Conservation (phyloP, 2,329 filamentous ascomycete genomes). For the Apiospora arundinis region DNA sequence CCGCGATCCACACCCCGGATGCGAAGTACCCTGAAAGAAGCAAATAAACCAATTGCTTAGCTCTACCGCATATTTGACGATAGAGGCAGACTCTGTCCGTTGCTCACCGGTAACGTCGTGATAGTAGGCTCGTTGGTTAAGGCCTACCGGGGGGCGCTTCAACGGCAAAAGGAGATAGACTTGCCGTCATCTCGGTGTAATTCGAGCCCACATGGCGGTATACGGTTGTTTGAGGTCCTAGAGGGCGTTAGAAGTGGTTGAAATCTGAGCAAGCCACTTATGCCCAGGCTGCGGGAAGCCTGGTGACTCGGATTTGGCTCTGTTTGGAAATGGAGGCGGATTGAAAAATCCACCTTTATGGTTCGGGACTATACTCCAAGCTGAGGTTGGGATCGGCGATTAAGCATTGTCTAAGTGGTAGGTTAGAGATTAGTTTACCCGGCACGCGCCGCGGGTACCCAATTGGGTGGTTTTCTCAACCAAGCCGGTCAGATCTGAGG, state of each 20-base stretch:
- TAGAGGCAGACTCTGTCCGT: too few relatives aligned
- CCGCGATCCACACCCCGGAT: background rate
- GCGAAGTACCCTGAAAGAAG: background rate
- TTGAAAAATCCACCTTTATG: background rate
- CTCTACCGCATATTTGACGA: background rate
- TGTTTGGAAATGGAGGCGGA: background rate
- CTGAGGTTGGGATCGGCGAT: conserved; percentile 13
- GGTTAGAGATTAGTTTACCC: conserved; percentile 2
- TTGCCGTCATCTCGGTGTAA: background rate
- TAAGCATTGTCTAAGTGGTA: background rate
- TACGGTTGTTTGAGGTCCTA: background rate
- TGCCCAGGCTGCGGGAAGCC: background rate
- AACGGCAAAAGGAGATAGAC: background rate
- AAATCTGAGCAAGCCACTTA: background rate
- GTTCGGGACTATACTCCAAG: conserved; percentile 13
- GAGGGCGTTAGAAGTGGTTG: background rate
- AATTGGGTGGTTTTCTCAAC: background rate
- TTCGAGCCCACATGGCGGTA: background rate
- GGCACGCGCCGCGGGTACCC: background rate
- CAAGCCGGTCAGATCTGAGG: background rate
- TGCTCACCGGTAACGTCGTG: background rate
- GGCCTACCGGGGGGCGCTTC: background rate
- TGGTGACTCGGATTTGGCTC: background rate
- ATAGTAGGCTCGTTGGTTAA: background rate
- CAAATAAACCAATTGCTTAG: background rate